Evolutionary conservation across 192 early-diverging fungal genomes (phyloP).

Genomic region (Chytriomyces sp.): DNA sequence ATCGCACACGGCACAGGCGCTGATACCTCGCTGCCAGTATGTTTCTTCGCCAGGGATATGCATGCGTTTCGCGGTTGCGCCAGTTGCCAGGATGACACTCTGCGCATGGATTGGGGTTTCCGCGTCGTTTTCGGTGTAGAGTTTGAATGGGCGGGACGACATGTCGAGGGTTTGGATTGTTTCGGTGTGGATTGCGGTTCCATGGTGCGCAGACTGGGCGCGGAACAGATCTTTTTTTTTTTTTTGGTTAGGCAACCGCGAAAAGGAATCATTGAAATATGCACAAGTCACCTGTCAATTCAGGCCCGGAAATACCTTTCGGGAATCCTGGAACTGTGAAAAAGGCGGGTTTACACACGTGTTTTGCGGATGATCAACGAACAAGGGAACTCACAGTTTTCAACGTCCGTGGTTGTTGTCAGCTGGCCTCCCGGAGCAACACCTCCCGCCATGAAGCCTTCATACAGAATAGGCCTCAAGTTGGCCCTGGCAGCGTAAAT

Average conservation of each 20-base stretch:
- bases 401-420: slow-evolving; percentile 94
- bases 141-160: slow-evolving; percentile 77
- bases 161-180: slow-evolving; percentile 90
- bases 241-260: background rate
- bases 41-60: slow-evolving; percentile 78
- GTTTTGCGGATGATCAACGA: background rate
- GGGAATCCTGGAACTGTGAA: slow-evolving; percentile 85
- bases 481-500: slow-evolving; percentile 96
- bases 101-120: slow-evolving; percentile 71
- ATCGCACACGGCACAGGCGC: slow-evolving; percentile 97
- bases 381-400: slow-evolving; percentile 35
- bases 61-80: slow-evolving; percentile 90
- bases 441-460: slow-evolving; percentile 94
- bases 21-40: slow-evolving; percentile 97
- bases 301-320: slow-evolving; percentile 82
- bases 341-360: background rate
- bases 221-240: slow-evolving; percentile 7
- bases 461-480: slow-evolving; percentile 90
- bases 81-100: slow-evolving; percentile 88
- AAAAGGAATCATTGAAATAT: background rate
- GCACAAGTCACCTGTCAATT: slow-evolving; percentile 85
- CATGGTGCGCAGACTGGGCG: slow-evolving; percentile 81
- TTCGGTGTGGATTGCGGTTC: slow-evolving; percentile 87
- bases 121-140: slow-evolving; percentile 80
- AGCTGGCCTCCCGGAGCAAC: slow-evolving; percentile 79